Evolutionary conservation across 805 yeast genomes (phyloP).

Genomic region (Candida lessepsii): DNA sequence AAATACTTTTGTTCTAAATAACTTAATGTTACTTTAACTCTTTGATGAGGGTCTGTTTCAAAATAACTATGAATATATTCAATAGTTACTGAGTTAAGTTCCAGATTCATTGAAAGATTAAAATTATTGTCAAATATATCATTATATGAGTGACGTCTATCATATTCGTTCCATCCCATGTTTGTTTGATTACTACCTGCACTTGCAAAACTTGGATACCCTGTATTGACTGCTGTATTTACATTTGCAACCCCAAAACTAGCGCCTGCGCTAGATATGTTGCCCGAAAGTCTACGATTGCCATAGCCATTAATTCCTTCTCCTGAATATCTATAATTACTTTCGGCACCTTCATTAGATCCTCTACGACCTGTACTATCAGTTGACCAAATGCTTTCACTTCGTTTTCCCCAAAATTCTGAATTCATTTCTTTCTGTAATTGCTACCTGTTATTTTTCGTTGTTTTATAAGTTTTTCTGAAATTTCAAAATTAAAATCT

Average conservation of each 20-base stretch:
- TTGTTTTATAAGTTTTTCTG: too few species aligned
- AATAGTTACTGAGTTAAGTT: slow-evolving; percentile 11
- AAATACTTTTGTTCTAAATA: slow-evolving; percentile 27
- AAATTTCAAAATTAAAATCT: too few species aligned
- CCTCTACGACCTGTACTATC: slow-evolving; percentile 4
- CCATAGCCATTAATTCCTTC: neutral
- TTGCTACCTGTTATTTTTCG: neutral
- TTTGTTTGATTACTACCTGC: too few species aligned
- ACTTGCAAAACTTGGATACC: neutral
- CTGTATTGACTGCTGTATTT: neutral
- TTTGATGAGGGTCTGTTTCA: slow-evolving; percentile 35
- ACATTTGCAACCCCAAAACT: neutral
- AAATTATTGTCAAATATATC: slow-evolving; percentile 8
- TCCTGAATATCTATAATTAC: neutral
- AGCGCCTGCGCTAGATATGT: slow-evolving; percentile 2
- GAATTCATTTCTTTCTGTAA: slow-evolving; percentile 6
- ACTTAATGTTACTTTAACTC: slow-evolving; percentile 35
- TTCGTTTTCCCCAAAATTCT: slow-evolving; percentile 5
- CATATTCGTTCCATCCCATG: slow-evolving; percentile 2
- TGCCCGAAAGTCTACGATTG: neutral
- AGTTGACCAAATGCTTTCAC: slow-evolving; percentile 17
- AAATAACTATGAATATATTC: slow-evolving; percentile 34
- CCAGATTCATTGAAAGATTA: neutral
- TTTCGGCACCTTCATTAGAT: slow-evolving; percentile 1
- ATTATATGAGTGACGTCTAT: slow-evolving; percentile 11